These are phyloP conservation scores for Pestalotiopsis sp. DNA, from an alignment of 2,329 filamentous ascomycete species.

Conservation along the genomic window DNA sequence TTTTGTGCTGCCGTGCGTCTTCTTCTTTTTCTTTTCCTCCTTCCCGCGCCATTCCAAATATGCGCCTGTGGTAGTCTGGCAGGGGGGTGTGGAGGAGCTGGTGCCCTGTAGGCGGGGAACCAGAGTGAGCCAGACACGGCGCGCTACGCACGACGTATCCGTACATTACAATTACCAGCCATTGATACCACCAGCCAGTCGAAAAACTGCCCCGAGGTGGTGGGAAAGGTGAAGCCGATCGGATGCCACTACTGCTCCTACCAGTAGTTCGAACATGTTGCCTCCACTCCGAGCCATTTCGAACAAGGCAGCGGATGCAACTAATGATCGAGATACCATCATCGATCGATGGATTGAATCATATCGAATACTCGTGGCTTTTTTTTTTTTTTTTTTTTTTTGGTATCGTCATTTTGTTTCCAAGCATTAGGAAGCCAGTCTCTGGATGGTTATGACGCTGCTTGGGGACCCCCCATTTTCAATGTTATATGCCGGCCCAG, in stretches of 20 bases:
- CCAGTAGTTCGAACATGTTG: background rate
- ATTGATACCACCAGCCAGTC: too few species aligned
- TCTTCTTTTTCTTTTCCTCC: background rate
- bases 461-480: background rate
- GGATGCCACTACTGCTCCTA: background rate
- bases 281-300: background rate
- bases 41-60: background rate
- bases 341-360: background rate
- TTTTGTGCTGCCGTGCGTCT: background rate
- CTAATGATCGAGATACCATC: background rate
- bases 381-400: background rate
- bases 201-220: background rate
- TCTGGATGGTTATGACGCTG: background rate
- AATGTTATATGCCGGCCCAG: too few species aligned
- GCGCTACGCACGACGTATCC: background rate
- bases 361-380: background rate
- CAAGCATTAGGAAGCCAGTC: background rate
- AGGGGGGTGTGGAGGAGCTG: background rate
- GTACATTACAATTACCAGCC: too few species aligned
- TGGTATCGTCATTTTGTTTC: background rate
- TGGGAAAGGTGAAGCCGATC: background rate
- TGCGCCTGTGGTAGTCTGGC: background rate
- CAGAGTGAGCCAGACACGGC: background rate
- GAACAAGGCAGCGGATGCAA: background rate
- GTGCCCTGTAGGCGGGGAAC: background rate